These are phyloP conservation scores for Claviceps sp. DNA, from an alignment of 2,329 filamentous ascomycete genomes.

Conservation along the genomic window DNA sequence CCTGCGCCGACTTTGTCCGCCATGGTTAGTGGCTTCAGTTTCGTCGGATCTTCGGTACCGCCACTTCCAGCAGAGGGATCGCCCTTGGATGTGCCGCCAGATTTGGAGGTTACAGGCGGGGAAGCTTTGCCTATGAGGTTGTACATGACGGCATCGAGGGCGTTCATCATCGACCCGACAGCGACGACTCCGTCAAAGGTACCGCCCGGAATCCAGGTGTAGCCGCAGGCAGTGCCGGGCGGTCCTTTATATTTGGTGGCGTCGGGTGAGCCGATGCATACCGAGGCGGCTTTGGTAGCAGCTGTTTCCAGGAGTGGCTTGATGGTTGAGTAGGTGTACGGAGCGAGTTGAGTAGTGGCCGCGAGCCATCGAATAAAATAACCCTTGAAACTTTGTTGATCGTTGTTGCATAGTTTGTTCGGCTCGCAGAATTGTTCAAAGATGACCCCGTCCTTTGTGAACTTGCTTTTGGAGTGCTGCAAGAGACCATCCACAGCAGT, in stretches of 20 bases:
- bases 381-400: constrained; percentile 65
- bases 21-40: constrained; percentile 26
- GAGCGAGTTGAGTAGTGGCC: constrained; percentile 38
- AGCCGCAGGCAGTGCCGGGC: constrained; percentile 51
- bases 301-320: constrained; percentile 36
- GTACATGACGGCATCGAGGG: constrained; percentile 49
- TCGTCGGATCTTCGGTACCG: constrained; percentile 15
- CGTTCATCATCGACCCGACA: constrained; percentile 59
- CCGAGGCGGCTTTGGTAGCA: constrained; percentile 36
- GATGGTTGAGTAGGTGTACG: constrained; percentile 35
- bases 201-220: constrained; percentile 41
- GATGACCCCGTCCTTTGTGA: constrained; percentile 41
- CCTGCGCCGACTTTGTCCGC: constrained; percentile 42
- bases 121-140: constrained; percentile 33
- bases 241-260: constrained; percentile 33
- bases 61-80: constrained; percentile 22
- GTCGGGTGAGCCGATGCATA: constrained; percentile 34
- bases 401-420: constrained; percentile 47
- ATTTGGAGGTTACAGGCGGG: constrained; percentile 35
- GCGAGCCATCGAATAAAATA: constrained; percentile 58
- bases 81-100: constrained; percentile 46
- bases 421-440: constrained; percentile 56
- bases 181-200: constrained; percentile 46
- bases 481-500: constrained; percentile 45
- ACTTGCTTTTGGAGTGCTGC: constrained; percentile 33